phyloP scores from a whole-genome alignment of 2,329 filamentous ascomycete genomes.

The Diaporthe ilicicola region DNA sequence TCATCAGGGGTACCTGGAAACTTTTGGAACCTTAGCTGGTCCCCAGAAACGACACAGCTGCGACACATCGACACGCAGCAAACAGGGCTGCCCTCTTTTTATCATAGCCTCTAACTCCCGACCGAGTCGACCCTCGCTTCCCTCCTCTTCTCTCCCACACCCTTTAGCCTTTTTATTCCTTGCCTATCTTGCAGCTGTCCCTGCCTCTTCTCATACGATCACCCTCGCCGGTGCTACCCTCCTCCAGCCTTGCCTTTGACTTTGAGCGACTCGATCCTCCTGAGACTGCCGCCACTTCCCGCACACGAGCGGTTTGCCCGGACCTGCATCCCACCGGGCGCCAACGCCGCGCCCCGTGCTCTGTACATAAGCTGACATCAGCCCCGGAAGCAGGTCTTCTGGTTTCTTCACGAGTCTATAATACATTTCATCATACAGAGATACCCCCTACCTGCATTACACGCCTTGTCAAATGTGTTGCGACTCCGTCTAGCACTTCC shows the following conservation, averaged over 20 bases:
- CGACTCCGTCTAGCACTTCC: slow-evolving; percentile 21
- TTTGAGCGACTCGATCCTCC: neutral
- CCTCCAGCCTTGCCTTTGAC: slow-evolving; percentile 8
- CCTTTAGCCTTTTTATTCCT: neutral
- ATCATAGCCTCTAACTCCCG: neutral
- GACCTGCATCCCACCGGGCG: neutral
- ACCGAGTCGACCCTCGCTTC: neutral
- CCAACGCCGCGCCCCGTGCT: neutral
- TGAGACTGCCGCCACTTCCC: neutral
- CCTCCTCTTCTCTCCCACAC: neutral
- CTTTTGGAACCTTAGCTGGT: neutral
- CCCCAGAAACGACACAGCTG: neutral
- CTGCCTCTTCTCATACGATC: slow-evolving; percentile 3
- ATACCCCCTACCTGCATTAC: slow-evolving; percentile 13
- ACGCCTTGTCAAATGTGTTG: slow-evolving; percentile 21
- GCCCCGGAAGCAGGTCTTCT: slow-evolving; percentile 35
- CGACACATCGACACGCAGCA: slow-evolving; percentile 2
- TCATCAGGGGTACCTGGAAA: slow-evolving; percentile 14
- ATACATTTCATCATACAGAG: neutral
- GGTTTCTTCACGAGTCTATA: slow-evolving; percentile 17
- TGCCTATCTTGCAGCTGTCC: neutral
- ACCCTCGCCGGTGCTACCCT: slow-evolving; percentile 16
- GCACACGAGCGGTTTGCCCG: neutral
- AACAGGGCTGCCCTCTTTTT: neutral
- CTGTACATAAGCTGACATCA: slow-evolving; percentile 32